Evolutionary conservation across 495 filamentous ascomycete genomes (phyloP), one percentile per base, ranked within the genome.

Genomic region (Pseudoneurospora amorphoporcata): DNA sequence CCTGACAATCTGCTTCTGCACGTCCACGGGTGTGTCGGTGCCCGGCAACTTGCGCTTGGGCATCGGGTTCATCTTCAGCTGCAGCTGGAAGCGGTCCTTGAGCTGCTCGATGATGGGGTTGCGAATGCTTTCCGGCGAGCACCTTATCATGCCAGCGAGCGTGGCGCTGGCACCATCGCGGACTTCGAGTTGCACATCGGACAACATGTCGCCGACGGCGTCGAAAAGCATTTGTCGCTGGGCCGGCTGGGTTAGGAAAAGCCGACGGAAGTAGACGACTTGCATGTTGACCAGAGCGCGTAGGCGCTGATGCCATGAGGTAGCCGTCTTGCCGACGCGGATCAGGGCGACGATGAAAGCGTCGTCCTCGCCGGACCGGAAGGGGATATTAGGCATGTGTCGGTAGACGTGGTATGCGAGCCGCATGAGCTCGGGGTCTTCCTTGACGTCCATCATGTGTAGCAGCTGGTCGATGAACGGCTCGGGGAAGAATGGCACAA

Each of bases 401-500:
- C 95, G 90, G 84, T 97, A 99, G 39, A 99, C 95, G 78, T 97
- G 94, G 78, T 99, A 99, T 14, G 95, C 94, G 32, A 98, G 87
- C 10, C 91, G 91, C 85, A 97, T 95, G 10, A 99, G 88, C 80
- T 99, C 95, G 5, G 92, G 94, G 77, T 99, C 95, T 82, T 99
- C 95, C 81, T 97, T 98, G 75, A 99, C 92, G 79, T 99, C 95
- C 95, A 99, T 99, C 95, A 99, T 99, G 83, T 98, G 94, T 65
- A 99, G 83, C 68, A 98, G 88, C 80, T 97, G 90, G 47, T 93
- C 92, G 74, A 96, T 94, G 75, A 98, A 94, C 8, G 92, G 85
- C 69, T 92, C 87, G 1, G 93, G 92, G 85, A 98, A 97, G 88
- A 97, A 98, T 3, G 91, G 88, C 9, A 95, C 88, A 12, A 98